Conservation (phyloP, 306 rosid genomes). For the Quercus suber region DNA sequence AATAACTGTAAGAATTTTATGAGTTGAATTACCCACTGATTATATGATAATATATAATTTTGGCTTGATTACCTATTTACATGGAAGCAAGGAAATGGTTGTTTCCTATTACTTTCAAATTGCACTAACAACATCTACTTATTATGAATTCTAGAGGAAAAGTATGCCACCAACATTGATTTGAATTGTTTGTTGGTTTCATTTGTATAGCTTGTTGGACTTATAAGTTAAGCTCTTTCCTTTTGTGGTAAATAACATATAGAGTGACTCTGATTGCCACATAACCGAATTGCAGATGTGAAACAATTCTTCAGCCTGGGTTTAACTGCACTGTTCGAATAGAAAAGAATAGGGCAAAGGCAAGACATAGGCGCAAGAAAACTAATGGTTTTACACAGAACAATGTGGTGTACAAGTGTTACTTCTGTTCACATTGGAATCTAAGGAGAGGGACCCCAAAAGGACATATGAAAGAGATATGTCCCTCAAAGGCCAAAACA, state of each 20-base stretch:
- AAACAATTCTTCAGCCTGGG: constrained; percentile 41
- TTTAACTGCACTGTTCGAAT: constrained; percentile 28
- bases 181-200: no score
- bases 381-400: constrained; percentile 34
- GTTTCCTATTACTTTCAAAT: not conserved
- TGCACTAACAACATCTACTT: not conserved
- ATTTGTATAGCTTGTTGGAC: no score
- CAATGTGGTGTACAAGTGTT: constrained; percentile 59
- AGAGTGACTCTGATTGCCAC: not conserved
- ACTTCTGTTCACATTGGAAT: constrained; percentile 59
- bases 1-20: not conserved
- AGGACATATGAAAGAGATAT: constrained; percentile 52
- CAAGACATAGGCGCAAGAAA: no score
- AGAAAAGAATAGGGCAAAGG: constrained; percentile 48
- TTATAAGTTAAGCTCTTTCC: no score
- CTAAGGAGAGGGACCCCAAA: constrained; percentile 56
- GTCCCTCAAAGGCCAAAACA: constrained; percentile 31
- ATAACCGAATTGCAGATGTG: constrained; percentile 54
- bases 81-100: not conserved
- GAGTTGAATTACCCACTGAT: not conserved
- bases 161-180: not conserved
- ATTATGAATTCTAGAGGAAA: not conserved
- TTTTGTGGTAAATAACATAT: not conserved
- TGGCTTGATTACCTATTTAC: not conserved
- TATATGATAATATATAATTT: not conserved